Percentiles rank a stretch among this genome's conserved stretches.
These are phyloP conservation scores for Colletotrichum sp. DNA, from an alignment of 2,329 filamentous ascomycete genomes.

Conservation along the genomic window DNA sequence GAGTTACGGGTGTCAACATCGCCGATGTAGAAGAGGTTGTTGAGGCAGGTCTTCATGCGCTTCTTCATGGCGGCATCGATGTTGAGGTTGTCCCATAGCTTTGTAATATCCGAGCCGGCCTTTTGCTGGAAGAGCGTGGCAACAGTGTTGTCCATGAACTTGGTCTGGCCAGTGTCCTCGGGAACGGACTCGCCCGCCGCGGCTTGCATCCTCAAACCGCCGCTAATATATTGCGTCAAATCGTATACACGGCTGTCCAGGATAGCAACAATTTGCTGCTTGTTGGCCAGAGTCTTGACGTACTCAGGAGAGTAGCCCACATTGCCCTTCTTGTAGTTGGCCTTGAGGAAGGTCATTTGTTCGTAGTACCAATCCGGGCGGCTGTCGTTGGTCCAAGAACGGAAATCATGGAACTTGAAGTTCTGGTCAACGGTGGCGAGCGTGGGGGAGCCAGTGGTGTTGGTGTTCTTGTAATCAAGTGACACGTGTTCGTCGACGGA, in stretches of 20 bases:
- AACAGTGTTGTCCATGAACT: conserved; percentile 84
- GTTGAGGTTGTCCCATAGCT: conserved; percentile 77
- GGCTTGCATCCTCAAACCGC: conserved; percentile 71
- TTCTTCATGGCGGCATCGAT: conserved; percentile 61
- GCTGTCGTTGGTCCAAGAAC: conserved; percentile 79
- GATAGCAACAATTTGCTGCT: conserved; percentile 74
- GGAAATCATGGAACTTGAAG: conserved; percentile 89
- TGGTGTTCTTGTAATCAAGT: conserved; percentile 81
- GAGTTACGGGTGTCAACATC: conserved; percentile 92
- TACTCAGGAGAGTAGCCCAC: conserved; percentile 84
- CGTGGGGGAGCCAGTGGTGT: conserved; percentile 71
- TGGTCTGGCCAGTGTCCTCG: conserved; percentile 54
- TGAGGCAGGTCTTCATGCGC: conserved; percentile 82
- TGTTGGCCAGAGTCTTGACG: conserved; percentile 69
- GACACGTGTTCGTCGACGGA: conserved; percentile 73
- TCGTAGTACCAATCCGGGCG: conserved; percentile 93
- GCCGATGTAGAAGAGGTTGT: conserved; percentile 95
- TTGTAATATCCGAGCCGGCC: conserved; percentile 80
- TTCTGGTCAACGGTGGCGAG: conserved; percentile 74
- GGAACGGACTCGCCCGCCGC: conserved; percentile 56
- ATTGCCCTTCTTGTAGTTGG: conserved; percentile 84
- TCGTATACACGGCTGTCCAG: conserved; percentile 86
- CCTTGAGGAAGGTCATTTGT: conserved; percentile 78
- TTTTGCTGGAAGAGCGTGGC: conserved; percentile 77
- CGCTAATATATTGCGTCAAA: conserved; percentile 80